phyloP scores from a whole-genome alignment of 768 basidiomycete species.

The Rhizopogon vesiculosus region DNA sequence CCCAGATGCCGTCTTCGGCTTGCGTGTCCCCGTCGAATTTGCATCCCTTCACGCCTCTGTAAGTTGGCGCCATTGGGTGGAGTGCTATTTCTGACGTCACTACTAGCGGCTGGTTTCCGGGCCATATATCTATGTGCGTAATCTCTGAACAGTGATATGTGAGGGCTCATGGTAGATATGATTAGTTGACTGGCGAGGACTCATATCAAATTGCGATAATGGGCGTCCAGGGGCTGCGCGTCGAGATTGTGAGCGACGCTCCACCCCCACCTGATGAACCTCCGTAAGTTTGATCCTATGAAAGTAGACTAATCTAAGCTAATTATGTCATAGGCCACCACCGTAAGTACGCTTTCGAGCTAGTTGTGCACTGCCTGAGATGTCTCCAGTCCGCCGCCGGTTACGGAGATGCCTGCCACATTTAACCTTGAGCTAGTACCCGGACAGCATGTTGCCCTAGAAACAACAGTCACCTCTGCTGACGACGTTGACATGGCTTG shows the following conservation, averaged over 20 bases:
- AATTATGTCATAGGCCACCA: conserved; percentile 33
- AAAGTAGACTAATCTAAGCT: conserved; percentile 5
- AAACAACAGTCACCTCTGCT: conserved; percentile 70
- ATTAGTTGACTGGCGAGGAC: conserved; percentile 75
- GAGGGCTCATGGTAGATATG: conserved; percentile 17
- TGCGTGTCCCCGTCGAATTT: conserved; percentile 85
- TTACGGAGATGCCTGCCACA: conserved; percentile 81
- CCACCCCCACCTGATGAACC: conserved; percentile 84
- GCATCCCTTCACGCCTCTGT: conserved; percentile 83
- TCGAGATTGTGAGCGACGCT: conserved; percentile 82
- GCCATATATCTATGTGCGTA: conserved; percentile 76
- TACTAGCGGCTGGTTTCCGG: conserved; percentile 71
- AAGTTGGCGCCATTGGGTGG: conserved; percentile 25
- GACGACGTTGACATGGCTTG: conserved; percentile 88
- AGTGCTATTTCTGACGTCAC: conserved; percentile 18
- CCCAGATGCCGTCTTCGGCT: conserved; percentile 66
- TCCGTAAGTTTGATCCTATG: conserved; percentile 48
- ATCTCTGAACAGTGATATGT: conserved; percentile 10
- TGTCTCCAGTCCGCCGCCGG: conserved; percentile 53
- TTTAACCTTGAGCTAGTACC: conserved; percentile 80
- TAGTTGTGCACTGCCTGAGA: conserved; percentile 9
- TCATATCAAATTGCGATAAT: conserved; percentile 87
- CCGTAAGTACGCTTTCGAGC: conserved; percentile 35
- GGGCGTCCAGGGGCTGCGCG: conserved; percentile 76
- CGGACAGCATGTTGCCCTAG: conserved; percentile 75